These are phyloP conservation scores for Cyclotella choctawhatcheeana DNA, from an alignment of 108 stramenopile genomes.

Conservation along the genomic window DNA sequence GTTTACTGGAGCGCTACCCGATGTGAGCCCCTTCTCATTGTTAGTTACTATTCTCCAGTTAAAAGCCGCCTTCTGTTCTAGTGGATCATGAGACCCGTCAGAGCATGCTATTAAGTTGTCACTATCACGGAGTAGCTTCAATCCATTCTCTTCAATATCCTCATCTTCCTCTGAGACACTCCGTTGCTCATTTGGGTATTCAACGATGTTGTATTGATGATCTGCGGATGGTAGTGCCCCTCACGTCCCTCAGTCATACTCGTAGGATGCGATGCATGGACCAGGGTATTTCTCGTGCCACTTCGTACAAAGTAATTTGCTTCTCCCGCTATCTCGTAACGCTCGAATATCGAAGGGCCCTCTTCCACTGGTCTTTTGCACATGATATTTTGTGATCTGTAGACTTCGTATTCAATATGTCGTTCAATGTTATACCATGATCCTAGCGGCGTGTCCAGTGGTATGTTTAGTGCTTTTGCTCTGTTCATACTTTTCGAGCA, in stretches of 20 bases:
- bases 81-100: neutral
- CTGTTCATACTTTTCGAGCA: neutral
- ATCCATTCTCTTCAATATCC: no score
- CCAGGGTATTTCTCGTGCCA: neutral
- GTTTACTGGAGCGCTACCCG: neutral
- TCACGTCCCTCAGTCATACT: no score
- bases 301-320: neutral
- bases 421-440: neutral
- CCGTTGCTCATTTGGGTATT: no score
- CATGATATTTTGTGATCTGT: neutral
- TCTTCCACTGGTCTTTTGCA: neutral
- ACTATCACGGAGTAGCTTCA: no score
- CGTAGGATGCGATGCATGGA: neutral
- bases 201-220: no score
- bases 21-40: neutral
- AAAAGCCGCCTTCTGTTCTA: neutral
- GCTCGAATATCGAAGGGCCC: no score
- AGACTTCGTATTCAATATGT: neutral
- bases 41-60: neutral
- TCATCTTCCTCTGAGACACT: no score
- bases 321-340: neutral
- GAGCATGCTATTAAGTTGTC: neutral
- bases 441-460: neutral
- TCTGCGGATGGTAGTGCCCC: no score
- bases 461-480: neutral